phyloP scores from a whole-genome alignment of 345 rosid species.

The Physaria fendleri region DNA sequence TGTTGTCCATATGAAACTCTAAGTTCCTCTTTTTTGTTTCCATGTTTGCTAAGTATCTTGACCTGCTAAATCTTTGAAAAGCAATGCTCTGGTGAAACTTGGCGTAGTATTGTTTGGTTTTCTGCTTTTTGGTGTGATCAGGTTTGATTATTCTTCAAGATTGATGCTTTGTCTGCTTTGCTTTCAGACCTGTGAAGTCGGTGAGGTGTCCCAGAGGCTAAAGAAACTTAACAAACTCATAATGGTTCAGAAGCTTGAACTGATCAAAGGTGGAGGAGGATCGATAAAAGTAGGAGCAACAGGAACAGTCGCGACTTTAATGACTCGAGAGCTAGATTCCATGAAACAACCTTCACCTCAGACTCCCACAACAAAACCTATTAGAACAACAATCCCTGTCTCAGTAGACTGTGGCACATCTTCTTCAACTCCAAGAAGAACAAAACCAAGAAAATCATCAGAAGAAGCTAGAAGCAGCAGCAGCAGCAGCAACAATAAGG shows the following conservation, averaged over 20 bases:
- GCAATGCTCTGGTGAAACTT: not conserved
- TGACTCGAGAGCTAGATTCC: conserved; percentile 77
- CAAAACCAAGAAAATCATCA: conserved; percentile 49
- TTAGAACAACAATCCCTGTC: conserved; percentile 37
- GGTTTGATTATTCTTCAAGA: not conserved
- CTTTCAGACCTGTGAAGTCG: not conserved
- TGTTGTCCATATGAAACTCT: not conserved
- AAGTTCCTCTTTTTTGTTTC: not conserved
- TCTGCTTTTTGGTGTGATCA: not conserved
- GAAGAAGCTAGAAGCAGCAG: conserved; percentile 85
- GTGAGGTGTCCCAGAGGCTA: not conserved
- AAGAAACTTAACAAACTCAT: conserved; percentile 9
- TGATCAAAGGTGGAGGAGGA: conserved; percentile 78
- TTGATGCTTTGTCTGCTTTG: not conserved
- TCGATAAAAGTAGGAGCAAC: conserved; percentile 78
- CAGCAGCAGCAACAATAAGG: conserved; percentile 37
- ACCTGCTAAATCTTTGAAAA: not conserved
- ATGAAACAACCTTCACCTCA: conserved; percentile 41
- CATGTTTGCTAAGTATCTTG: not conserved
- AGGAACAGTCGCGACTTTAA: conserved; percentile 72
- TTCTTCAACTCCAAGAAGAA: conserved; percentile 46
- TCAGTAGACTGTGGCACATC: conserved; percentile 45
- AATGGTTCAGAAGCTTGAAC: conserved; percentile 80
- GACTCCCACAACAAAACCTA: conserved; percentile 37
- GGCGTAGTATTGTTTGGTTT: not conserved